Evolutionary conservation across 139 green algal genomes (phyloP), one percentile per base, ranked within the genome.

Genomic region (Bryopsis sp.): DNA sequence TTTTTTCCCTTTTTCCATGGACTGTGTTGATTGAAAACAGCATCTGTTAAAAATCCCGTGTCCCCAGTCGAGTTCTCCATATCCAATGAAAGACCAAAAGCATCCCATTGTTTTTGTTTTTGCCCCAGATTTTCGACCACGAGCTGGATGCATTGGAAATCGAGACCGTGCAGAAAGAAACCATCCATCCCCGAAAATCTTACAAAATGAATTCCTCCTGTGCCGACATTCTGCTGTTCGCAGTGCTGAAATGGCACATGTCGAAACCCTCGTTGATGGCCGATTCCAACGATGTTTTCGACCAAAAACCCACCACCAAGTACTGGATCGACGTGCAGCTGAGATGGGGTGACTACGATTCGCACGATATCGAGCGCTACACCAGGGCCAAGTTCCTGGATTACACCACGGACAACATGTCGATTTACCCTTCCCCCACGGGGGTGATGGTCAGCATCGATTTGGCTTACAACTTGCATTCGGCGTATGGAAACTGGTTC

Each of bases 101-200:
- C n/a, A n/a, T n/a, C 47, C 22, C 47, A 26, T 57, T 57, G 47
- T 24, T 57, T 57, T 22, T 64, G 33, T 8, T 61, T 68, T 11
- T 7, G 50, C 36, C 81, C 68, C 87, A 95, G 74, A 88, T 96
- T 36, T 93, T 95, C 73, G 90, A 97, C 78, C 92, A 98, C 81
- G 94, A 99, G 85, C 83, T 99, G 76, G 93, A 99, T 67, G 93
- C 94, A 35, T 86, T 99, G 66, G 94, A 99, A 87, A 98, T 99
- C 58, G 94, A 99, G 87, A 99, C 94, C 28, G 94, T 99, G 71
- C 94, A 99, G 83, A 99, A 99, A 88, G 94, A 99, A 85, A 99
- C 94, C 39, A 99, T 99, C 75, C 94, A 99, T 80, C 94, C 94
- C 39, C 85, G 94, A 70, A 99, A 99, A 84, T 90, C 76, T 31